Percentiles rank a stretch among this genome's conserved stretches.
phyloP scores from a whole-genome alignment of 1,284 basidiomycete genomes.

The Malassezia obtusa region DNA sequence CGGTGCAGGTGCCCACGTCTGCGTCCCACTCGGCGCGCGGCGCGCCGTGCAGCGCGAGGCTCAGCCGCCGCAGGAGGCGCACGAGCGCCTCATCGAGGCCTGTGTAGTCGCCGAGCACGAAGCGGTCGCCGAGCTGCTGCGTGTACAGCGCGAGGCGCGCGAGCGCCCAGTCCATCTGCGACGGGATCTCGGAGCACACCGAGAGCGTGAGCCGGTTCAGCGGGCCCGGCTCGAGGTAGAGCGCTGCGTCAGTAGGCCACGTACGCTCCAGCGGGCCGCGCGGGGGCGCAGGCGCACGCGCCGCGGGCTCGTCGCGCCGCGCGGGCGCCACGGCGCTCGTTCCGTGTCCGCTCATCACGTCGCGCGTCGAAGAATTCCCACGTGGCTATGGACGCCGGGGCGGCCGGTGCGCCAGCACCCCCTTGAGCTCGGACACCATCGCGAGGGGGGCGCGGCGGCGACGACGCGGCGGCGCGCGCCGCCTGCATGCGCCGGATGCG shows the following conservation, averaged over 20 bases:
- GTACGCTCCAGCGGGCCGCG: conserved; percentile 9
- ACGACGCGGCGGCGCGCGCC: neutral
- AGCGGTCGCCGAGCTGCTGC: conserved; percentile 14
- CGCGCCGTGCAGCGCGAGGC: conserved; percentile 24
- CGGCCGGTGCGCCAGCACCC: conserved; percentile 5
- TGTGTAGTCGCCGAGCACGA: conserved; percentile 26
- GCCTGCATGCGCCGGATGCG: conserved; percentile 21
- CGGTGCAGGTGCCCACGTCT: neutral
- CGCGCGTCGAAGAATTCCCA: neutral
- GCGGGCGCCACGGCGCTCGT: neutral
- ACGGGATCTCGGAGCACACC: conserved; percentile 36
- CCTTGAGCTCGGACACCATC: conserved; percentile 13
- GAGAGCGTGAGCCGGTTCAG: conserved; percentile 39
- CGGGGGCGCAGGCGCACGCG: neutral
- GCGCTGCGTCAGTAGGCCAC: conserved; percentile 20
- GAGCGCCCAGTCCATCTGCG: conserved; percentile 43
- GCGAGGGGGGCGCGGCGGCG: neutral
- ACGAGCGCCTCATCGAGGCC: conserved; percentile 36
- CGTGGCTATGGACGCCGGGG: conserved; percentile 1
- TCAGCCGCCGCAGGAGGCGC: conserved; percentile 24
- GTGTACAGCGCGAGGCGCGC: conserved; percentile 26
- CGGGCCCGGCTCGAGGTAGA: conserved; percentile 30
- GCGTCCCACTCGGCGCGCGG: conserved; percentile 25
- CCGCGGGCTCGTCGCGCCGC: neutral
- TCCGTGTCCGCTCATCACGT: neutral